Evolutionary conservation across 805 yeast genomes (phyloP), one percentile per base, ranked within the genome.

Genomic region (baker's yeast (Saccharomyces cerevisiae)): DNA sequence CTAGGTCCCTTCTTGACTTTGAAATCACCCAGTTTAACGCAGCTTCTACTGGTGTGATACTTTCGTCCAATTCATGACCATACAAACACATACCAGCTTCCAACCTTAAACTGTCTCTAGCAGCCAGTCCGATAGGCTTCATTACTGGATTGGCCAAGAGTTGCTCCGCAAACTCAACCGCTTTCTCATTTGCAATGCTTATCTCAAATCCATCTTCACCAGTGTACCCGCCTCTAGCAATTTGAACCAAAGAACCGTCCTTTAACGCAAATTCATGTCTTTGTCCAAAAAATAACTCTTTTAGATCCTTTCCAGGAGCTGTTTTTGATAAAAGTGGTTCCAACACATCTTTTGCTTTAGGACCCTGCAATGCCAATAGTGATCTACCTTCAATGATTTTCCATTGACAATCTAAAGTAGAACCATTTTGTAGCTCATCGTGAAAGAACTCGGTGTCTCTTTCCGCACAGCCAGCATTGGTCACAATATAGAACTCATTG

Each of bases 1-100:
- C 55, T 13, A 59, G 28, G 13, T 69, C 65, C 66, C 97, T 80
- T 70, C 97, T 83, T 14, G 81, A 67, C 74, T 90, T 89, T 41
- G 96, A 87, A 48, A 94, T 79, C 51, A 90, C 80, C 99, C 99
- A 94, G 50, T 90, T 79, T 60, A 94, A 78, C 0, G 94, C 82
- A 0, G 94, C 95, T 62, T 90, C 95, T 3, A 92, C 82, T 10
- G 99, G 99, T 2, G 96, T 85, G 30, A 80, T 82, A 11, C 73
- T 70, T 61, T 89, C 96, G 57, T 79, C 80, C 63, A 94, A 77
- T 71, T 94, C 99, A 68, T 90, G 87, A 2, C 99, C 99, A 65
- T 94, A 94, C 53, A 94, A 77, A 72, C 99, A 94, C 97, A 94
- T 88, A 31, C 99, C 99, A 4, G 99, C 99, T 74, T 94, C 99